These are phyloP conservation scores for Saccharomycopsis fodiens DNA, from an alignment of 805 yeast genomes.

Conservation along the genomic window DNA sequence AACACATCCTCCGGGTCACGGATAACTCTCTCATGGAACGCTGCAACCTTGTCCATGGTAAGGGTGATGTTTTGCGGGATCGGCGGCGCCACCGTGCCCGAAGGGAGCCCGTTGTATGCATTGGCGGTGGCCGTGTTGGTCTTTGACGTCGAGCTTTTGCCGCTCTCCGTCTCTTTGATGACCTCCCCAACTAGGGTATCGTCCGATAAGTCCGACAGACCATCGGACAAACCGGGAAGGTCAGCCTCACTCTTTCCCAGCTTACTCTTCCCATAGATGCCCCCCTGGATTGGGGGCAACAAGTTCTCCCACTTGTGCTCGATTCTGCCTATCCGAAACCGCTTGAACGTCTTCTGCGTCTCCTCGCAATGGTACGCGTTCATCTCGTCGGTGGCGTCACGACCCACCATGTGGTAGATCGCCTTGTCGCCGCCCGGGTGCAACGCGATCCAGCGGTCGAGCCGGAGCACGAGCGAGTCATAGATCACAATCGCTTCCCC, in stretches of 20 bases:
- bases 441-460: slow-evolving; percentile 59
- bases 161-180: neutral
- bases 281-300: slow-evolving; percentile 88
- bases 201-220: neutral
- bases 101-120: slow-evolving; percentile 41
- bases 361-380: slow-evolving; percentile 68
- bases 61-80: slow-evolving; percentile 43
- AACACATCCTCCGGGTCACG: slow-evolving; percentile 50
- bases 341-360: slow-evolving; percentile 42
- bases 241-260: slow-evolving; percentile 8
- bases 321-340: slow-evolving; percentile 59
- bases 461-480: slow-evolving; percentile 48
- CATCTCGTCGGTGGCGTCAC: slow-evolving; percentile 91
- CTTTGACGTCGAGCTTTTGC: slow-evolving; percentile 25
- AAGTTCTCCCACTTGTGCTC: slow-evolving; percentile 63
- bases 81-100: slow-evolving; percentile 38
- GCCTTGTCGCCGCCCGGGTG: slow-evolving; percentile 93
- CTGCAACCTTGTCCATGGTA: slow-evolving; percentile 28
- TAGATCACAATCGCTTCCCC: slow-evolving; percentile 71
- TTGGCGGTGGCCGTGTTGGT: slow-evolving; percentile 22
- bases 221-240: neutral
- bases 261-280: slow-evolving; percentile 29
- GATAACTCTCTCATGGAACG: slow-evolving; percentile 29
- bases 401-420: slow-evolving; percentile 74
- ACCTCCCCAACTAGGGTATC: slow-evolving; percentile 11